Evolutionary conservation across 1,284 basidiomycete genomes (phyloP).

Genomic region (Kalmanozyma brasiliensis): DNA sequence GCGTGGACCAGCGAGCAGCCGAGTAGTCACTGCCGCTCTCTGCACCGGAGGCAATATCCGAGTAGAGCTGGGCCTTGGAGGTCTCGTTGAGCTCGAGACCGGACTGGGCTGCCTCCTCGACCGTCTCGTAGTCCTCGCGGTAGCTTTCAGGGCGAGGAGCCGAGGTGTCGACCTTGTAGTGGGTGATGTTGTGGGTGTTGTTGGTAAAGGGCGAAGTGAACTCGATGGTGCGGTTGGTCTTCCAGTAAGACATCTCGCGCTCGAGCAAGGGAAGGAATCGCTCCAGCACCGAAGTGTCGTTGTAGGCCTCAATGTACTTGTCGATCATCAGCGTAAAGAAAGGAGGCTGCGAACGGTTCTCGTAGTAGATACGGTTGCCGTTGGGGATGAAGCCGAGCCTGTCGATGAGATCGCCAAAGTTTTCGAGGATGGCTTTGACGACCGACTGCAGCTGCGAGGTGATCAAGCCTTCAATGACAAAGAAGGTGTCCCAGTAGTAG

Average conservation of each 20-base stretch:
- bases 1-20: constrained; percentile 71
- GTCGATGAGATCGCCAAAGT: constrained; percentile 84
- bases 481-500: constrained; percentile 59
- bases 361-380: constrained; percentile 82
- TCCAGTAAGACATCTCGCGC: constrained; percentile 86
- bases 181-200: constrained; percentile 76
- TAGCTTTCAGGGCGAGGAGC: constrained; percentile 85
- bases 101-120: constrained; percentile 72
- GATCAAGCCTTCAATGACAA: constrained; percentile 75
- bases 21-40: constrained; percentile 75
- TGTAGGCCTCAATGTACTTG: constrained; percentile 74
- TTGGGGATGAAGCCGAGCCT: constrained; percentile 93
- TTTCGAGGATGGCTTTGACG: constrained; percentile 73
- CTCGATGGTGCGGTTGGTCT: constrained; percentile 77
- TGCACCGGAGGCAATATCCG: constrained; percentile 86
- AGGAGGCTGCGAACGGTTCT: constrained; percentile 89
- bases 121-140: constrained; percentile 79
- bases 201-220: constrained; percentile 80
- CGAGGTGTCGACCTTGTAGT: constrained; percentile 76
- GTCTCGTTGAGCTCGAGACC: constrained; percentile 70
- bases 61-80: constrained; percentile 78
- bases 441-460: constrained; percentile 79
- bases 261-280: constrained; percentile 76
- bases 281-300: constrained; percentile 75
- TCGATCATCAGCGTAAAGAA: constrained; percentile 76